Percentiles rank a stretch among this genome's conserved stretches.
phyloP scores from a whole-genome alignment of 1,284 basidiomycete species.

The Moesziomyces aphidis region DNA sequence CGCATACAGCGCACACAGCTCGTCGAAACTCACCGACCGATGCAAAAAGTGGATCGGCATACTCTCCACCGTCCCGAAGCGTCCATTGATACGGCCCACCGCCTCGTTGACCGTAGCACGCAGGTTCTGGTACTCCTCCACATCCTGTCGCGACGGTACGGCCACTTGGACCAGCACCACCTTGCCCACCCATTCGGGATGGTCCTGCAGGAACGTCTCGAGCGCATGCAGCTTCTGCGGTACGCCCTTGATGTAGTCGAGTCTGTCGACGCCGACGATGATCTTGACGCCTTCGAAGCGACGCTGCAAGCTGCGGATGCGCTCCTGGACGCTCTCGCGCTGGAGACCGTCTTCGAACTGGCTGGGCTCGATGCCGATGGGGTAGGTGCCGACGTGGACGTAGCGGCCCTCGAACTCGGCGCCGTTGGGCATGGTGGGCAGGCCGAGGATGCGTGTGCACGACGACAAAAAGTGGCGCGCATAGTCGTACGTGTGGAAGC shows the following conservation, averaged over 20 bases:
- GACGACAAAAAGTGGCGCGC: constrained; percentile 98
- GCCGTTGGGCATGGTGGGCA: constrained; percentile 98
- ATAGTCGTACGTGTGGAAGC: constrained; percentile 99
- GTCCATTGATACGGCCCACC: constrained; percentile 96
- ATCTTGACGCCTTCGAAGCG: constrained; percentile 95
- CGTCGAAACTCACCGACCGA: constrained; percentile 87
- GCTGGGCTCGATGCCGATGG: constrained; percentile 95
- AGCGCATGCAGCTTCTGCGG: constrained; percentile 97
- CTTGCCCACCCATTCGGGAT: constrained; percentile 99
- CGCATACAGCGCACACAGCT: constrained; percentile 95
- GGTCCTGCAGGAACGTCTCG: constrained; percentile 94
- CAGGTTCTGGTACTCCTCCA: constrained; percentile 98
- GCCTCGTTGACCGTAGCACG: constrained; percentile 96
- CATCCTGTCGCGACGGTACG: constrained; percentile 96
- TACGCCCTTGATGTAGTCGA: constrained; percentile 99
- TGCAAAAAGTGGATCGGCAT: constrained; percentile 98
- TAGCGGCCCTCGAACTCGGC: constrained; percentile 93
- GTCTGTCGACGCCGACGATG: constrained; percentile 95
- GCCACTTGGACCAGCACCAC: constrained; percentile 96
- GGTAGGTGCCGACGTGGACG: constrained; percentile 97
- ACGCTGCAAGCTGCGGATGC: constrained; percentile 84
- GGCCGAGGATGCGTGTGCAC: constrained; percentile 92
- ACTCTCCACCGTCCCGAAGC: constrained; percentile 97
- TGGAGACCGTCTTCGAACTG: constrained; percentile 88
- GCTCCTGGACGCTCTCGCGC: constrained; percentile 80